Evolutionary conservation across 768 basidiomycete genomes (phyloP), one percentile per base, ranked within the genome.

Genomic region (Scleroderma citrinum): DNA sequence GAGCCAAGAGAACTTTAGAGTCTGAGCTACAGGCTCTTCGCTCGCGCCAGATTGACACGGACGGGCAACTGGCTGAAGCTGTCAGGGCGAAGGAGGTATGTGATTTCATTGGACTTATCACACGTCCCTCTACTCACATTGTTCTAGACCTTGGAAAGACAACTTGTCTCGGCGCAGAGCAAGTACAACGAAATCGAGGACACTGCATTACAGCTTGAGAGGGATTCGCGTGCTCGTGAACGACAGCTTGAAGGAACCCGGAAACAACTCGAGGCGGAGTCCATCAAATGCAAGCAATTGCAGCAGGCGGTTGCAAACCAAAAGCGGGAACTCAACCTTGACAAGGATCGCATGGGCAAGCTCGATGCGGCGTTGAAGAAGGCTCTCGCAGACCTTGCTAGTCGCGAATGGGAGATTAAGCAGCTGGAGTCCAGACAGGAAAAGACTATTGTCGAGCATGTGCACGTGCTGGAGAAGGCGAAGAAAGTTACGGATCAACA

Each of bases 401-500:
- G 74, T 37, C 81, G 85, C 42, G 90, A 96, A 57, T 86, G 84
- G 80, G 89, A 94, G 49, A 78, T 91, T 54, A 88, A 83, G 55
- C 87, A 94, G 55, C 70, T 97, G 8, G 83, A 87, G 46, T 85
- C 88, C 3, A 82, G 78, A 61, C 87, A 96, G 61, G 92, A 97
- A 72, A 97, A 94, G 72, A 96, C 90, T n/a, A 94, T 96, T 51
- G 93, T 98, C 38, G 94, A 98, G 66, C 95, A 98, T 60, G 91
- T 96, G 21, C 85, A 98, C 63, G 95, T 97, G 24, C 76, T 95
- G 11, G 93, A 97, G 64, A 90, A 94, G 63, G 95, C 95, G 14
- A 98, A 97, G 67, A 83, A 83, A 31, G 83, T 95, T 49, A 94
- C 95, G 1, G 95, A 98, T 63, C 81, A 87, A 34, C 91, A 96